Base-by-base conservation (phyloP, 2,329 filamentous ascomycete genomes). In the Madurella fahalii region DNA sequence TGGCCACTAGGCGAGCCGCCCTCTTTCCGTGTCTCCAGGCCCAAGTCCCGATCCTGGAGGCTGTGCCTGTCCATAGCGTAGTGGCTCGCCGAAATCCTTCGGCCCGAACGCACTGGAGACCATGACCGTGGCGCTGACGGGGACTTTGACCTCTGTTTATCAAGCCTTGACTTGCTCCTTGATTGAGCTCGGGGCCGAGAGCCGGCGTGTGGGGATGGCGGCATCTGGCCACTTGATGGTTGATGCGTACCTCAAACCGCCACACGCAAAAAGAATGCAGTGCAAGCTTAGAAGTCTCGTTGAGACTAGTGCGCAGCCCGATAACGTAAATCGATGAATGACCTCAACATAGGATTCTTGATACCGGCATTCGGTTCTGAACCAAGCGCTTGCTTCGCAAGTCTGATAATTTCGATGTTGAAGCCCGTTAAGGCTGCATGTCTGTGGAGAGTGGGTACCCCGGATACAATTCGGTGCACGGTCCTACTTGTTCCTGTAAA, bases 31-130 rank as follows among this genome's bases (percentile, higher is more conserved):
- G 8, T 1, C 4, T 17, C 17, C 15, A 4, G 13, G 2, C 39
- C 15, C 30, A 5, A 25, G 4, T 44, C 45, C 13, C 40, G 40
- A 11, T 40, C 20, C 13, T 48, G 40, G 40, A 44, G 20, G 2
- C 48, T 44, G 37, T 51, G n/a, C 40, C 40, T 30, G 11, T 54
- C 43, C 13, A 12, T 25, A 5, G 5, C 43, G 37, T 9, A 16
- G 13, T 39, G 9, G 1, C 12, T 11, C 0, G 20, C 54, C 4
- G 4, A 2, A 7, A 9, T 11, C 13, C 37, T 31, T 9, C 40
- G 20, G 15, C 46, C 47, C 11, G 18, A 16, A 9, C 44, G 48
- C 34, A 25, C 25, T 25, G 52, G 52, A 4, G 55, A 57, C 2
- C 47, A 42, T 16, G 54, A 54, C 16, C 52, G 20, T 2, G 25